Evolutionary conservation across 805 yeast species (phyloP).

Genomic region (Torulaspora indica): DNA sequence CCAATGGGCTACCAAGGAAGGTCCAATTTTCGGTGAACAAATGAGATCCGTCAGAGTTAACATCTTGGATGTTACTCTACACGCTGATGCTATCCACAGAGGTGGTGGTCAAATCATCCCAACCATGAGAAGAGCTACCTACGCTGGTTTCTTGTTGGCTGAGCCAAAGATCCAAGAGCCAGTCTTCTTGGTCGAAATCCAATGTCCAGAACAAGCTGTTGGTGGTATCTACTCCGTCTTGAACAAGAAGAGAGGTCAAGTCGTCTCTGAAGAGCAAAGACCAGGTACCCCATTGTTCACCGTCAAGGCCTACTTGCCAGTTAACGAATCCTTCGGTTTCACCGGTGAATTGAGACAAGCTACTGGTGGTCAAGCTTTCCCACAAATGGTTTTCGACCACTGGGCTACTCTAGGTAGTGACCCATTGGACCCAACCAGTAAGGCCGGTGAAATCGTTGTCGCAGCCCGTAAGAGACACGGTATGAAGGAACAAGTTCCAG

Average conservation of each 20-base stretch:
- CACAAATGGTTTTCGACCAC: conserved; percentile 99
- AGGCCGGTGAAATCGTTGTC: conserved; percentile 60
- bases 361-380: conserved; percentile 99
- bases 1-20: conserved; percentile 99
- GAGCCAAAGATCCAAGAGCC: conserved; percentile 99
- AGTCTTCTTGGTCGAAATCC: conserved; percentile 97
- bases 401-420: conserved; percentile 91
- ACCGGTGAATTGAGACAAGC: conserved; percentile 99
- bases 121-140: conserved; percentile 99
- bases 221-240: conserved; percentile 99
- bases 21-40: conserved; percentile 96
- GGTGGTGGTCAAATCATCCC: conserved; percentile 99
- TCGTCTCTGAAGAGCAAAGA: conserved; percentile 98
- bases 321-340: conserved; percentile 99
- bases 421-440: conserved; percentile 79
- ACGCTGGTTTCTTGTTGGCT: conserved; percentile 96
- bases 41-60: conserved; percentile 95
- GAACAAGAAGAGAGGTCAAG: conserved; percentile 99
- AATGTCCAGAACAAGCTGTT: conserved; percentile 98
- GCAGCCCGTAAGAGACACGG: conserved; percentile 93
- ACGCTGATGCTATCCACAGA: conserved; percentile 99
- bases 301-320: conserved; percentile 99
- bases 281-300: conserved; percentile 99
- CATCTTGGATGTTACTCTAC: conserved; percentile 98
- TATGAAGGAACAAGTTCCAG: conserved; percentile 95